phyloP scores from a whole-genome alignment of 768 basidiomycete genomes.

The Pulveroboletus sp. region DNA sequence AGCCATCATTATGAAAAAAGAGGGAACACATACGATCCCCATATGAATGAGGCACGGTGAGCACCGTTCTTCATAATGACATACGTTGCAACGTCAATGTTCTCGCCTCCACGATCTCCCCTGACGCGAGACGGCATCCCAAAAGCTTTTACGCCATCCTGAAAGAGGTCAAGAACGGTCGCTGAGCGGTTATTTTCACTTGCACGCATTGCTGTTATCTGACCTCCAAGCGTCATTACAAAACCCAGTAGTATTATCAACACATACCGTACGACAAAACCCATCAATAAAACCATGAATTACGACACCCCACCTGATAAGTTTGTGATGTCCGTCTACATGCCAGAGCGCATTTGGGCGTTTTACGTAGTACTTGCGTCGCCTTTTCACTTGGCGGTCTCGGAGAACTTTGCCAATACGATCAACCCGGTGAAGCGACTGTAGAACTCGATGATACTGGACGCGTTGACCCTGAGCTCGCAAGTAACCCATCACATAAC shows the following conservation, averaged over 20 bases:
- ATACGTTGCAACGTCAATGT: conserved; percentile 22
- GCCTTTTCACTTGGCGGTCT: neutral
- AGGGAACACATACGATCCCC: neutral
- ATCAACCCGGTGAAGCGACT: no score
- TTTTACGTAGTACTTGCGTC: conserved; percentile 1
- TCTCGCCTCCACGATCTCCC: conserved; percentile 30
- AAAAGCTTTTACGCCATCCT: neutral
- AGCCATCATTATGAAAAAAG: neutral
- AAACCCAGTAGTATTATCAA: conserved; percentile 16
- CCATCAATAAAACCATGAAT: conserved; percentile 31
- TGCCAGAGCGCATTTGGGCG: conserved; percentile 22
- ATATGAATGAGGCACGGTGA: neutral
- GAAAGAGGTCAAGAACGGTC: conserved; percentile 23
- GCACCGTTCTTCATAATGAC: neutral
- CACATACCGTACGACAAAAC: conserved; percentile 21
- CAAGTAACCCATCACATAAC: conserved; percentile 5
- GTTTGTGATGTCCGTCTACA: conserved; percentile 29
- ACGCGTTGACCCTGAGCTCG: neutral
- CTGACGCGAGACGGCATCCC: conserved; percentile 23
- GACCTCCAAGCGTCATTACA: neutral
- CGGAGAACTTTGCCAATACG: neutral
- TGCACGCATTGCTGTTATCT: conserved; percentile 18
- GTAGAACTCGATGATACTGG: no score
- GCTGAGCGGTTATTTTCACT: conserved; percentile 25
- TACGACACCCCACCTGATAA: conserved; percentile 26